These are phyloP conservation scores for Simmondsia chinensis DNA, from an alignment of 148 eudicot genomes.

Conservation along the genomic window DNA sequence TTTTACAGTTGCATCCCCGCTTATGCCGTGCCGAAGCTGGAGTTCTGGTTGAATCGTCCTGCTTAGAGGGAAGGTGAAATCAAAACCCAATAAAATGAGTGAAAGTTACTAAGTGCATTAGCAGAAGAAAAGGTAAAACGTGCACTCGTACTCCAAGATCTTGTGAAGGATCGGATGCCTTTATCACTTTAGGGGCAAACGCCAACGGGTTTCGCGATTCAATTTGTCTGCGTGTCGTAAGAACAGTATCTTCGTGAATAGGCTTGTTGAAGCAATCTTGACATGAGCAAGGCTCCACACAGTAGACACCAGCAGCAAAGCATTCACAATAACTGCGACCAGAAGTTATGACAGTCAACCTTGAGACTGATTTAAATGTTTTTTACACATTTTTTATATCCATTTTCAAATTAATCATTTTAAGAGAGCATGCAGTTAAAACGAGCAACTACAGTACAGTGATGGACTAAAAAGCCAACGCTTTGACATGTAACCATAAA, in stretches of 20 bases:
- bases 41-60: conserved; percentile 81
- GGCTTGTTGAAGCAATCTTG: conserved; percentile 96
- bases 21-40: conserved; percentile 98
- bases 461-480: too few species aligned
- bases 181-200: conserved; percentile 95
- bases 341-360: conserved; percentile 9
- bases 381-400: too few species aligned
- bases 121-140: too few species aligned
- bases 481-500: too few species aligned
- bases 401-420: too few species aligned
- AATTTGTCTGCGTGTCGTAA: conserved; percentile 93
- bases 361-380: neutral
- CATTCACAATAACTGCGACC: conserved; percentile 93
- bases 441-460: too few species aligned
- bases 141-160: conserved; percentile 57
- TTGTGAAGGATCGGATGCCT: conserved; percentile 40
- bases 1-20: conserved; percentile 98
- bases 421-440: too few species aligned
- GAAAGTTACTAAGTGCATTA: too few species aligned
- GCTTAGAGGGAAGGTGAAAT: conserved; percentile 4
- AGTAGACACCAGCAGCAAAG: conserved; percentile 97
- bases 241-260: conserved; percentile 78
- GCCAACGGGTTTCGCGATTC: conserved; percentile 97
- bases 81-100: conserved; percentile 1
- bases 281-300: conserved; percentile 97